Percentiles rank a stretch among this genome's conserved stretches.
Conservation (phyloP, 202 grass and related monocot species). For the Schoenoplectus triqueter region DNA sequence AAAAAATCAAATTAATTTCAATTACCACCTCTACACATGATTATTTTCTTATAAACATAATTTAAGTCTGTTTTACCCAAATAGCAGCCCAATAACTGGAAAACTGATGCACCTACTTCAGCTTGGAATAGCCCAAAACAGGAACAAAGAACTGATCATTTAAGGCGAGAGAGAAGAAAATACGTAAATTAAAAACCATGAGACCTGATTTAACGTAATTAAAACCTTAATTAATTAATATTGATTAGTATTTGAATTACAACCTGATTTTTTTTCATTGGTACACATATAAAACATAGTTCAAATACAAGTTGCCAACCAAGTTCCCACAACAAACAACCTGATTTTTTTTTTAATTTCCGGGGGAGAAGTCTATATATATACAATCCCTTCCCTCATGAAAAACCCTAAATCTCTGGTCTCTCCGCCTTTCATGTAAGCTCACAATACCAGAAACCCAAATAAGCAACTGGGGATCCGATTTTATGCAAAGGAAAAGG, state of each 20-base stretch:
- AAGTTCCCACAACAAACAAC: slow-evolving; percentile 28
- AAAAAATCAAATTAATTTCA: too few relatives aligned
- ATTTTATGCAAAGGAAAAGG: slow-evolving; percentile 2
- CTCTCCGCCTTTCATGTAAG: slow-evolving; percentile 28
- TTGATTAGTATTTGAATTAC: neutral
- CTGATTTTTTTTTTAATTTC: slow-evolving; percentile 9
- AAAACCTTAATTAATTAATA: neutral
- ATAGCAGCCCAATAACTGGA: neutral
- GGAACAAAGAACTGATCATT: neutral
- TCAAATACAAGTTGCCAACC: slow-evolving; percentile 28
- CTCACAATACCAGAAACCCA: slow-evolving; percentile 25
- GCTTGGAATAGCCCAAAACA: slow-evolving; percentile 3
- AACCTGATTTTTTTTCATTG: neutral
- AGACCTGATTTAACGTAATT: neutral
- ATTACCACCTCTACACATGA: too few relatives aligned
- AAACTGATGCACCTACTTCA: neutral
- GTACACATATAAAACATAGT: neutral
- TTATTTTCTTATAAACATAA: neutral
- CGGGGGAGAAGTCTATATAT: slow-evolving; percentile 18
- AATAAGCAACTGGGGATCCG: slow-evolving; percentile 12
- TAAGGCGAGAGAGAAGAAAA: neutral
- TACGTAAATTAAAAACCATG: neutral
- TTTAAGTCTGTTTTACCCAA: slow-evolving; percentile 7
- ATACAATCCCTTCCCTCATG: slow-evolving; percentile 20
- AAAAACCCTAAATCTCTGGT: slow-evolving; percentile 40